These are phyloP conservation scores for Giardia duodenalis DNA, from an alignment of 208 protist genomes.

Conservation along the genomic window DNA sequence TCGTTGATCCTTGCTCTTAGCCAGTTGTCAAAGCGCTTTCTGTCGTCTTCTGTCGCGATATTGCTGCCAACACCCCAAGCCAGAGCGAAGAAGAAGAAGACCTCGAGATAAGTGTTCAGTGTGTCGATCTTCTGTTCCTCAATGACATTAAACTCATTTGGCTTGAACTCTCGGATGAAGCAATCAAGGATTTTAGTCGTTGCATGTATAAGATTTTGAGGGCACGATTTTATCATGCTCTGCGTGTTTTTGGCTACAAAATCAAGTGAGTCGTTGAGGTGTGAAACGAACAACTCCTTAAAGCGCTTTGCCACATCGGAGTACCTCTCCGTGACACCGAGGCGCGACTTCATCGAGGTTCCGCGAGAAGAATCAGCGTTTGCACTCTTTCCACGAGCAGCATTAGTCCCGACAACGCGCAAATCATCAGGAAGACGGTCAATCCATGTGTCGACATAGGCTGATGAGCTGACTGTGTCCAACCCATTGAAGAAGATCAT, in stretches of 20 bases:
- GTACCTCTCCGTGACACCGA: not conserved
- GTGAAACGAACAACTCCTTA: conserved; percentile 1
- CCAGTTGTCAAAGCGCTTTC: conserved; percentile 71
- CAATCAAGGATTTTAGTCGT: not conserved
- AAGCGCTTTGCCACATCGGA: not conserved
- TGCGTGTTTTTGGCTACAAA: not conserved
- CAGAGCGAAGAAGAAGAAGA: conserved; percentile 78
- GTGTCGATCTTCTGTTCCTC: not conserved
- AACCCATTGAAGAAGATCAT: conserved; percentile 5
- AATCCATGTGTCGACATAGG: conserved; percentile 27
- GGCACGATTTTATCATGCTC: not conserved
- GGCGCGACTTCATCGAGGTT: too few relatives aligned
- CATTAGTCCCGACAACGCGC: not conserved
- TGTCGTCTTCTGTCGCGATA: conserved; percentile 60
- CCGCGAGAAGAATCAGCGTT: not conserved
- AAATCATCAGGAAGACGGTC: conserved; percentile 23
- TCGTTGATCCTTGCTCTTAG: conserved; percentile 62
- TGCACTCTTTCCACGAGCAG: not conserved
- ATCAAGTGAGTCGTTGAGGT: not conserved
- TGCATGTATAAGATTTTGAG: not conserved
- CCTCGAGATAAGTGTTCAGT: conserved; percentile 48
- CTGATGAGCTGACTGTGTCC: not conserved
- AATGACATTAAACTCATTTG: not conserved
- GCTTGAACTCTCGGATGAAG: conserved; percentile 20
- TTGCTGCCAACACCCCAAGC: conserved; percentile 88